phyloP scores from a whole-genome alignment of 192 early-diverging fungal species.

The Chytriomyces confervae region DNA sequence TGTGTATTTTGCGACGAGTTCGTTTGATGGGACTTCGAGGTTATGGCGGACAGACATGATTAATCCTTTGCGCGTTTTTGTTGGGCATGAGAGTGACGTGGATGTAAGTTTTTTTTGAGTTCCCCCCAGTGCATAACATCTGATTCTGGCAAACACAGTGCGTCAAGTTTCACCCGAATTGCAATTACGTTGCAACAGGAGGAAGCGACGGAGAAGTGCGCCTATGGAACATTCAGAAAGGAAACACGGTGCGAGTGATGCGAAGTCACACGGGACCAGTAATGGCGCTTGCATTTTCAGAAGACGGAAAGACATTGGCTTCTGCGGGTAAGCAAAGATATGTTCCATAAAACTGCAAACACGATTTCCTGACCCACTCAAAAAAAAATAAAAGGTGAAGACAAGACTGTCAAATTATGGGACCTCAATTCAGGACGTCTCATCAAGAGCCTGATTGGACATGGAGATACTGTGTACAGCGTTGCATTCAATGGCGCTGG shows the following conservation, averaged over 20 bases:
- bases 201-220: conserved; percentile 87
- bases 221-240: conserved; percentile 93
- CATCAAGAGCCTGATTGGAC: conserved; percentile 85
- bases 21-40: conserved; percentile 92
- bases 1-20: conserved; percentile 96
- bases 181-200: conserved; percentile 92
- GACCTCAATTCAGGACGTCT: conserved; percentile 84
- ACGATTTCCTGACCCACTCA: neutral
- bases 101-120: conserved; percentile 82
- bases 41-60: conserved; percentile 98
- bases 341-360: conserved; percentile 18
- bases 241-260: conserved; percentile 87
- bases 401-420: conserved; percentile 83
- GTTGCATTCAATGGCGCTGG: conserved; percentile 86
- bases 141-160: conserved; percentile 50
- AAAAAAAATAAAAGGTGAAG: conserved; percentile 79
- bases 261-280: conserved; percentile 85
- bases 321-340: conserved; percentile 76
- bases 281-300: conserved; percentile 85
- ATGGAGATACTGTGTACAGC: conserved; percentile 82
- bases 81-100: conserved; percentile 96
- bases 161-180: conserved; percentile 97
- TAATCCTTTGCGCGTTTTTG: conserved; percentile 94
- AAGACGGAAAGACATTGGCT: conserved; percentile 89
- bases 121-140: conserved; percentile 53